Evolutionary conservation across 208 protist genomes (phyloP), one percentile per base, ranked within the genome.

Genomic region (Spongospora subterranea): DNA sequence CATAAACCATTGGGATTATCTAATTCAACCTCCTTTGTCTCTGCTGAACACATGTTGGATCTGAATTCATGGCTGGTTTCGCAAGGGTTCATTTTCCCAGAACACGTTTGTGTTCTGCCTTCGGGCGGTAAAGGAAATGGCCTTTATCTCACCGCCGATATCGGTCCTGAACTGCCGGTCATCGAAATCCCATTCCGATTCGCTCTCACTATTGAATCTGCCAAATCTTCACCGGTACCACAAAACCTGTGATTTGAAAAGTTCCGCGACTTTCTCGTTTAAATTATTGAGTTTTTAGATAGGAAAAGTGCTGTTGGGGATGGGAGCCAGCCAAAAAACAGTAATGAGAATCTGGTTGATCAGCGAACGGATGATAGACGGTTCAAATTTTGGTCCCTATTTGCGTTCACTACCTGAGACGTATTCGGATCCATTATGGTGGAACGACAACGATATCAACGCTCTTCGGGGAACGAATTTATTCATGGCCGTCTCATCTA

Each of bases 341-440:
- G 35, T 82, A 6, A 39, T 82, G 17, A 6, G 35, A 40, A 40
- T 82, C 35, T 82, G 71, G 71, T 35, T 82, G 71, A 82, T 82
- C 40, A 20, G 13, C n/a, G 71, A 82, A 43, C 6, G n/a, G 40
- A 20, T 45, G 17, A 43, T 35, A 13, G 35, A 6, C 71, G 71
- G 40, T 6, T 82, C 71, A n/a, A 40, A 45, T n/a, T 82, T 82
- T n/a, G 71, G 71, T 35, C 71, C 71, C 11, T 82, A 82, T 43
- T n/a, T 82, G 71, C n/a, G n/a, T 20, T 6, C 71, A 13, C 71
- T 82, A n/a, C 71, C 71, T 6, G 40, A 35, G 40, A 39, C 71
- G 17, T 82, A 39, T n/a, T 39, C 71, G 40, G 71, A 82, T 35
- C 71, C 71, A 82, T 17, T 35, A 6, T 82, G 71, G 71, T 82